phyloP scores from a whole-genome alignment of 371 early-diverging fungal species.

The Capniomyces stellatus region DNA sequence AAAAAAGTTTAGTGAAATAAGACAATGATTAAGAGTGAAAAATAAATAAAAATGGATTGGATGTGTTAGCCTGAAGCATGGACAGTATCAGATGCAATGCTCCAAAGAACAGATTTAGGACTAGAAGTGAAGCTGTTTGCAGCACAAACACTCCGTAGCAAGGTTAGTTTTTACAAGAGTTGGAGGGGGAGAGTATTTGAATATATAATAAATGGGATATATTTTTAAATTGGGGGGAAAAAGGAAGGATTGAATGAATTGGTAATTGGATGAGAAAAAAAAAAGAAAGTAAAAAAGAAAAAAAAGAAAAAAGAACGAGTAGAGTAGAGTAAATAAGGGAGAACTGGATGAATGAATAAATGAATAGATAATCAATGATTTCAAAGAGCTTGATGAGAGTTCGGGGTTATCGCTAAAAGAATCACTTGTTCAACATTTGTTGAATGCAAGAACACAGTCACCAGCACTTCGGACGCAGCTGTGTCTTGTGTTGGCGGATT shows the following conservation, averaged over 20 bases:
- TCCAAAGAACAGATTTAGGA: conserved; percentile 35
- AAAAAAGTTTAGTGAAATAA: neutral
- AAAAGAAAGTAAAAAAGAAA: neutral
- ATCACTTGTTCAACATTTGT: conserved; percentile 46
- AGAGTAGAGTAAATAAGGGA: too few species aligned
- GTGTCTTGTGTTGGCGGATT: conserved; percentile 62
- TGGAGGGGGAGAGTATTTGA: too few species aligned
- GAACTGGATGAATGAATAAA: too few species aligned
- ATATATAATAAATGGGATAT: too few species aligned
- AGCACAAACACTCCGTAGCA: conserved; percentile 81
- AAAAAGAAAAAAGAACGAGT: too few species aligned
- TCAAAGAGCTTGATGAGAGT: conserved; percentile 45
- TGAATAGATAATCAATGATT: conserved; percentile 53
- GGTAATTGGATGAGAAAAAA: too few species aligned
- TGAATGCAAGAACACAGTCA: conserved; percentile 32
- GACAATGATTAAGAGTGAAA: neutral
- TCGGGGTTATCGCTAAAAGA: conserved; percentile 56
- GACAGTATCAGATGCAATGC: conserved; percentile 54
- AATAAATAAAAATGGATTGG: neutral
- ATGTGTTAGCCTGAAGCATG: conserved; percentile 84
- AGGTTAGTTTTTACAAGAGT: conserved; percentile 46
- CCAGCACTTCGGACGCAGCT: conserved; percentile 57
- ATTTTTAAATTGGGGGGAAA: too few species aligned
- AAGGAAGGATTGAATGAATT: too few species aligned
- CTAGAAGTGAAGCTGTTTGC: conserved; percentile 62